Conservation (phyloP, 2,329 filamentous ascomycete species). For the Fusarium fracticaudum region DNA sequence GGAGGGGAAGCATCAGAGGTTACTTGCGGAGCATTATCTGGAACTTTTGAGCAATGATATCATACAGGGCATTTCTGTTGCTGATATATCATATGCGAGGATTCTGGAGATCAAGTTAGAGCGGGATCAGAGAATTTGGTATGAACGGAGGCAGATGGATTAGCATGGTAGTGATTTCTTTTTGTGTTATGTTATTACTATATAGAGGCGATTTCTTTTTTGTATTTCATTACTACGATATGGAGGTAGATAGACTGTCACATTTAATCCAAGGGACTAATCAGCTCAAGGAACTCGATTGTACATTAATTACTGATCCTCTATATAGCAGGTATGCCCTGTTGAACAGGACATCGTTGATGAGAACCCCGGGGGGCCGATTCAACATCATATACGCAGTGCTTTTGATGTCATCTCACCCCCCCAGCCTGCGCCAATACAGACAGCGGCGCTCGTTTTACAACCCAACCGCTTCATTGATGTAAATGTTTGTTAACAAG, state of each 20-base stretch:
- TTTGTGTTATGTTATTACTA: neutral
- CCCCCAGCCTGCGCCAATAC: neutral
- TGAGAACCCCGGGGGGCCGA: accelerated
- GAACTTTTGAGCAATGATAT: constrained; percentile 5
- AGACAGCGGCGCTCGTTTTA: neutral
- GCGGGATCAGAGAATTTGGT: neutral
- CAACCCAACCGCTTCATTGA: accelerated
- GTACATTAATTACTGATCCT: accelerated
- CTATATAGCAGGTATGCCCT: neutral
- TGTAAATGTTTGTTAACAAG: accelerated
- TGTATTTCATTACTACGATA: neutral
- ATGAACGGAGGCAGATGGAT: neutral
- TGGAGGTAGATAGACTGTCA: neutral
- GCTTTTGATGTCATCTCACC: too few relatives aligned
- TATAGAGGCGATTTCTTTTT: neutral
- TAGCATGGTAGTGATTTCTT: neutral
- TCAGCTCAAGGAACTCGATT: neutral
- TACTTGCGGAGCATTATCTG: constrained; percentile 1
- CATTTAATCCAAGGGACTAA: neutral
- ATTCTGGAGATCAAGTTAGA: constrained; percentile 1
- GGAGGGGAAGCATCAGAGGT: neutral
- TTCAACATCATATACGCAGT: too few relatives aligned
- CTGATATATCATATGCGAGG: neutral
- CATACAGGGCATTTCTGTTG: neutral
- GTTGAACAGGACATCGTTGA: accelerated